Base-by-base conservation (phyloP, 2,329 filamentous ascomycete species). In the Neocatenulostroma microsporum region DNA sequence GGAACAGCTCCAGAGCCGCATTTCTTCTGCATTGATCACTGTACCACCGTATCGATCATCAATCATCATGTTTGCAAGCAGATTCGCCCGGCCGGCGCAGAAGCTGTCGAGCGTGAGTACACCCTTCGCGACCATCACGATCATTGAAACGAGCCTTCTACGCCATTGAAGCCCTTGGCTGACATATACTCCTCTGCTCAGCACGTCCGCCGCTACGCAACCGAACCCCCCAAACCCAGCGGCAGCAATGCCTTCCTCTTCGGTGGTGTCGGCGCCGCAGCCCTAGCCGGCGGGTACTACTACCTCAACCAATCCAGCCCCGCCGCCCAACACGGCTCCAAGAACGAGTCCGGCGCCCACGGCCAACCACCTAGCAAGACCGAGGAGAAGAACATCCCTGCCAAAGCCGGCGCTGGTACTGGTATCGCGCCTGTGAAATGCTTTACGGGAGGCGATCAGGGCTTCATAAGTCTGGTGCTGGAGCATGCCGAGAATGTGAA, bases 361-460 rank as follows among this genome's bases (percentile, higher is more conserved):
- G 42, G 46, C 41, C 24, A 48, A 39, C 40, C 54, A 43, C 41
- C 50, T 30, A 52, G 50, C 12, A 61, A 56, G 26, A 48, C 42
- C 9, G 60, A 62, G 41, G 59, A 50, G 32, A 50, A 55, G 44
- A 66, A 63, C 45, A 51, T 60, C 21, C 57, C 63, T 27, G 62
- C 58, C 23, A 62, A 61, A 37, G 57, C 49, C 3, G 34, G 18
- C 25, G 50, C 61, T 11, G 38, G 37, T n/a, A n/a, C n/a, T n/a
- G n/a, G 45, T 45, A 58, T 62, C 26, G 64, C 58, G 39, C 48
- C 60, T 15, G 71, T 70, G 58, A 61, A 62, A 46, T 68, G 72
- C 40, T 81, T 96, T 62, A 83, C 74, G 21, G 88, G 89, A 49
- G 86, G 85, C 48, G 85, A 94, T 44, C 87, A 95, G 66, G 88